Conservation (phyloP, 2,329 filamentous ascomycete species). For the Periglandula ipomoeae region DNA sequence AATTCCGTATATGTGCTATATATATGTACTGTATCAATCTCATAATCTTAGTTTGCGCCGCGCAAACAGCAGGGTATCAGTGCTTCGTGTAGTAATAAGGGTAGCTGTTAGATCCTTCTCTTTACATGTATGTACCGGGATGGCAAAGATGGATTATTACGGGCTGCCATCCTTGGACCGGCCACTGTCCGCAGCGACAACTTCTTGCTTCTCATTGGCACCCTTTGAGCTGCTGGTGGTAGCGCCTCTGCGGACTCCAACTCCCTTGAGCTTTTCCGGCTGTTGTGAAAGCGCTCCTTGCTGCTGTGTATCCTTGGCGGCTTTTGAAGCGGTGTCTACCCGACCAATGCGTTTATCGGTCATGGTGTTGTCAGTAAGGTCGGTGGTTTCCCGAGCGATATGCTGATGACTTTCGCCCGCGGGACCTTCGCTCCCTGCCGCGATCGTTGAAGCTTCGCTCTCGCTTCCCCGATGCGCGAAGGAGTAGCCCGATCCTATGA, state of each 20-base stretch:
- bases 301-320: not conserved
- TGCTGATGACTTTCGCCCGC: constrained; percentile 15
- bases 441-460: constrained; percentile 26
- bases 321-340: not conserved
- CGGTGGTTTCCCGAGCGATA: constrained; percentile 17
- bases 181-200: constrained; percentile 4
- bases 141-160: not conserved
- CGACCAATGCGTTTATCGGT: not conserved
- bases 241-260: constrained; percentile 14
- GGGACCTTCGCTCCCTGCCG: constrained; percentile 7
- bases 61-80: not conserved
- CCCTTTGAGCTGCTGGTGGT: not conserved
- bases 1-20: not conserved
- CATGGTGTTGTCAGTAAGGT: not conserved
- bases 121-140: not conserved
- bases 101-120: no score
- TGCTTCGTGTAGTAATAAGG: no score
- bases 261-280: constrained; percentile 20
- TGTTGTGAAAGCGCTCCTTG: constrained; percentile 4
- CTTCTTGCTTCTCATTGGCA: not conserved
- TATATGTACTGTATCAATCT: not conserved
- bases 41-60: not conserved
- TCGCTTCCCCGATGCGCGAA: constrained; percentile 23
- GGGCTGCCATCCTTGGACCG: not conserved
- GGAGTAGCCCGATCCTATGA: constrained; percentile 30